Base-by-base conservation (phyloP, 208 protist genomes). In the Porcisia deanei region DNA sequence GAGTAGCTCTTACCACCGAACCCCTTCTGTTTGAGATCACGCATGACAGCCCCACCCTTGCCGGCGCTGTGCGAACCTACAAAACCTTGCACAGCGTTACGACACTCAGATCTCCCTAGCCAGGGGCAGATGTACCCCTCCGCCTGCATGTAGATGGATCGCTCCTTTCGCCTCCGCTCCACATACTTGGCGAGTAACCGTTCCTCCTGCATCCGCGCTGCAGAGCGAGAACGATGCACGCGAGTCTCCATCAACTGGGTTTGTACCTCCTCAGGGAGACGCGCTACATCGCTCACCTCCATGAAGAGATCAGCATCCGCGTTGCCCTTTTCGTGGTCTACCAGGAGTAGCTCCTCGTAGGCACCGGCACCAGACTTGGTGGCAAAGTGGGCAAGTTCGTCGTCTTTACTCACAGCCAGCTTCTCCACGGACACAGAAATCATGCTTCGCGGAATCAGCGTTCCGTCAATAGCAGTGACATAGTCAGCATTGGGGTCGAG, bases 81-180 rank as follows among this genome's bases (percentile, higher is more conserved):
- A 63, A 88, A 25, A 8, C 88, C 90, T 41, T 85, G 69, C 53
- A 97, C 90, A 25, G 78, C 79, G 43, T 45, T 60, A 18, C 86
- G 77, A 30, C 71, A 63, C 6, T 71, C 75, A 79, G 87, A 20
- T 82, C 78, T 25, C 67, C 80, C 89, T 25, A 97, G 53, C 91
- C 92, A 96, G 8, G 94, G 94, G 70, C 90, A 95, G 91, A 97
- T 96, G 77, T 93, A 97, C 3, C 94, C 92, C 72, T 97, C 86
- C 18, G 94, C 94, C 25, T 95, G 90, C 85, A 97, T 75, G 61
- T 94, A 88, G 9, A 97, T 67, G 0, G 90, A 93, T 47, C 94
- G 85, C 59, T 88, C 79, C 79, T 96, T 95, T 3, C 91, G 85
- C 49, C 73, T 81, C 57, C 76, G 71, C 52, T 86, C 80, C 14